phyloP scores from a whole-genome alignment of 352 stramenopile genomes.

The Plasmopara halstedii region DNA sequence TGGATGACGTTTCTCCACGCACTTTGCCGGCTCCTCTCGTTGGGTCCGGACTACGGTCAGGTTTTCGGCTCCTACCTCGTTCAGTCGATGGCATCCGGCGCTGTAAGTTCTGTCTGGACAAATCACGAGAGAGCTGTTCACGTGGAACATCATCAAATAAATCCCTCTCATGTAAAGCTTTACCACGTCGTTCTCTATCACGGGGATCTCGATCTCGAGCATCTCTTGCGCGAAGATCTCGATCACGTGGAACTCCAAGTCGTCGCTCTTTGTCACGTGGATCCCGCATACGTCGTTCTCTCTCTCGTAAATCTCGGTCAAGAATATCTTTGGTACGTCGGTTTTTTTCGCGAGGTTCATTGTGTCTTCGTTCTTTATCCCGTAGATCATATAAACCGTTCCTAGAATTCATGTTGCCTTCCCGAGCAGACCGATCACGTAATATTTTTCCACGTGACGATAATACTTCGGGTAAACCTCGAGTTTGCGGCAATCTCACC shows the following conservation, averaged over 20 bases:
- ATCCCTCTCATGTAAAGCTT: slow-evolving; percentile 18
- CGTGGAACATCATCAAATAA: slow-evolving; percentile 8
- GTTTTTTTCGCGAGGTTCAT: slow-evolving; percentile 2
- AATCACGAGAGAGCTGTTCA: slow-evolving; percentile 9
- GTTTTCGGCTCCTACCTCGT: slow-evolving; percentile 6
- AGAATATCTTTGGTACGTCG: not conserved
- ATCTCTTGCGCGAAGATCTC: not conserved
- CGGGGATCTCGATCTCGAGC: slow-evolving; percentile 3
- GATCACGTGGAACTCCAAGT: slow-evolving; percentile 1
- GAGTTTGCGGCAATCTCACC: slow-evolving; percentile 8
- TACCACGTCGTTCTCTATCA: slow-evolving; percentile 13
- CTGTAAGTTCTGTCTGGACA: slow-evolving; percentile 10
- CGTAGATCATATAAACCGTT: slow-evolving; percentile 1
- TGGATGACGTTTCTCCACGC: slow-evolving; percentile 17
- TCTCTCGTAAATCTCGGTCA: slow-evolving; percentile 1
- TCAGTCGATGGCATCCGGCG: slow-evolving; percentile 7
- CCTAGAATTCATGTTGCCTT: slow-evolving; percentile 1
- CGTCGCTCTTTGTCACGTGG: slow-evolving; percentile 4
- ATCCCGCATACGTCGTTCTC: not conserved
- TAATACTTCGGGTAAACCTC: slow-evolving; percentile 9
- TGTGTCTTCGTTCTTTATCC: slow-evolving; percentile 4
- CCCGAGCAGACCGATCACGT: slow-evolving; percentile 3
- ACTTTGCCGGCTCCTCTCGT: slow-evolving; percentile 8
- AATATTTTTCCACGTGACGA: slow-evolving; percentile 4
- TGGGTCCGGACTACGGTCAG: slow-evolving; percentile 14